phyloP scores from a whole-genome alignment of 1,284 basidiomycete species.

The Ceratobasidium papillatum region DNA sequence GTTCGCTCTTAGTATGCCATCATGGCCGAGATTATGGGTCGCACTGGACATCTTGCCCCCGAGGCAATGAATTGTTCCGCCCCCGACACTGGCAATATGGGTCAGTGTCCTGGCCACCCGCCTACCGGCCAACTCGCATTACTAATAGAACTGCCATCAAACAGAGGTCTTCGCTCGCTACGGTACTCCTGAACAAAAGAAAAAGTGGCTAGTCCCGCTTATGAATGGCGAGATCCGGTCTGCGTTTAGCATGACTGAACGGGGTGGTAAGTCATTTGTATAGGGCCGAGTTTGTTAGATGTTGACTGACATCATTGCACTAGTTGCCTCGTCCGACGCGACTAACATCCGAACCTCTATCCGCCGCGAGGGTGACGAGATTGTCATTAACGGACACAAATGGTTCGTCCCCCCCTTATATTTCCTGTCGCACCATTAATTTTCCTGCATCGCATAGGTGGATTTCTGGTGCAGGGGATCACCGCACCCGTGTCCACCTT shows the following conservation, averaged over 20 bases:
- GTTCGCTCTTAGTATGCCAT: slow-evolving; percentile 80
- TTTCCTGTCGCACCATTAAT: slow-evolving; percentile 13
- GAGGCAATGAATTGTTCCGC: slow-evolving; percentile 92
- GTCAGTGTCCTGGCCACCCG: slow-evolving; percentile 55
- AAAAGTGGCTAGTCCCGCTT: slow-evolving; percentile 88
- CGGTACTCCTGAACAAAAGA: slow-evolving; percentile 87
- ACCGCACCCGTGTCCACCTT: slow-evolving; percentile 87
- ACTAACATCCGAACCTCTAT: slow-evolving; percentile 95
- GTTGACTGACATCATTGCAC: neutral
- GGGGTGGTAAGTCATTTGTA: slow-evolving; percentile 67
- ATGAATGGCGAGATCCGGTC: slow-evolving; percentile 94
- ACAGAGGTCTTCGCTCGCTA: slow-evolving; percentile 96
- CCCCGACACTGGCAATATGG: slow-evolving; percentile 97
- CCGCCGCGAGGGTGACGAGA: slow-evolving; percentile 83
- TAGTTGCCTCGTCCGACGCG: slow-evolving; percentile 94
- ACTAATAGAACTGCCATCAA: slow-evolving; percentile 16
- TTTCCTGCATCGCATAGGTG: slow-evolving; percentile 64
- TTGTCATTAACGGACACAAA: slow-evolving; percentile 96
- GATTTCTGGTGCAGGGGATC: slow-evolving; percentile 98
- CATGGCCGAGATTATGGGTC: slow-evolving; percentile 94
- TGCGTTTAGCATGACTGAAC: slow-evolving; percentile 95
- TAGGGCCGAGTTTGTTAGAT: neutral
- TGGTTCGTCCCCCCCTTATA: slow-evolving; percentile 63
- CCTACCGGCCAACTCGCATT: slow-evolving; percentile 19
- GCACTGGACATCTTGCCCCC: slow-evolving; percentile 81